phyloP scores from a whole-genome alignment of 176 grass and related monocot species.

The Triticum aestivum region DNA sequence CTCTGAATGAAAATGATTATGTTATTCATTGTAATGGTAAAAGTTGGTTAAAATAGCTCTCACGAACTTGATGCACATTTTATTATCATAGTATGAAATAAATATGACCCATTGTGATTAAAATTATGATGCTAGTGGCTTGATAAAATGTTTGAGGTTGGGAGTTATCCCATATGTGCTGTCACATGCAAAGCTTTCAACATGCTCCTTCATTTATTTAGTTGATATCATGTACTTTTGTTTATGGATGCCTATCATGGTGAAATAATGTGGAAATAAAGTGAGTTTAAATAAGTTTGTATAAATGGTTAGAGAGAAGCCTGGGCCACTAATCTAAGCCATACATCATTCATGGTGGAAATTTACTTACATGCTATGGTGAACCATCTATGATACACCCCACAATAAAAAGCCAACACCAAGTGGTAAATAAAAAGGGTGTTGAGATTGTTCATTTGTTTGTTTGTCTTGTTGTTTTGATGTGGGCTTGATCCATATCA shows the following conservation, averaged over 20 bases:
- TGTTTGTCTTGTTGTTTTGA: neutral
- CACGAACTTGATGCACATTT: neutral
- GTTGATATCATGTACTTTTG: neutral
- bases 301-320: neutral
- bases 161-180: neutral
- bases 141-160: neutral
- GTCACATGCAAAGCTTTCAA: neutral
- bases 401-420: too few species aligned
- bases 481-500: neutral
- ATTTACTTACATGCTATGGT: neutral
- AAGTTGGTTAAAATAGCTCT: neutral
- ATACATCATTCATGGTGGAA: neutral
- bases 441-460: neutral
- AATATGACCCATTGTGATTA: neutral
- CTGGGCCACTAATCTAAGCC: neutral
- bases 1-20: neutral
- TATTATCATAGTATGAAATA: neutral
- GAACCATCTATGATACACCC: neutral
- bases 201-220: neutral
- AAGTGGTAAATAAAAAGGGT: neutral
- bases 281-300: neutral
- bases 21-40: neutral
- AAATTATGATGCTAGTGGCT: neutral
- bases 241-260: neutral
- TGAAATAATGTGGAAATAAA: neutral